Base-by-base conservation (phyloP, 768 basidiomycete genomes). In the Mycena belliarum region DNA sequence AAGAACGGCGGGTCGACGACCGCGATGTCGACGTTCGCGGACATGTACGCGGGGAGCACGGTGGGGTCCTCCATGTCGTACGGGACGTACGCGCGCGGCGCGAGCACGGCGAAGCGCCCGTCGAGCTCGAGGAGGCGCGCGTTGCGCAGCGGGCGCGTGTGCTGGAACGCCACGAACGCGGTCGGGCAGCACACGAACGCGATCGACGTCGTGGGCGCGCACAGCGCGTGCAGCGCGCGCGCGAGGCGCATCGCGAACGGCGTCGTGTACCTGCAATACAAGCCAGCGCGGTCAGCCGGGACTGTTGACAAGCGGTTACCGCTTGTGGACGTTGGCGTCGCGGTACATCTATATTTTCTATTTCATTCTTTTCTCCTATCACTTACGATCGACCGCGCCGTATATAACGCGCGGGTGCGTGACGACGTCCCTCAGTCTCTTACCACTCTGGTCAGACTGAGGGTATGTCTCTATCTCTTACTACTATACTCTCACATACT, bases 171-270 rank as follows among this genome's bases (percentile, higher is more conserved):
- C n/a, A 81, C 78, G 40, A 76, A 81, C 3, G 68, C 75, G 3
- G 79, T 81, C 21, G 79, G 79, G 60, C 76, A 77, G 66, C 76
- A 81, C 24, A 81, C 41, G 59, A 79, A 81, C 4, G 74, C 78
- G 24, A 81, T 67, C 21, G 67, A 71, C 1, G 76, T 70, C 3
- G 66, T 52, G 16, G 69, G 65, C 12, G 65, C 66, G 60, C 73
- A 76, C 1, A 79, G 60, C 3, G 64, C 52, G 43, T 74, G 70
- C 7, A 79, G 38, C 25, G 60, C 51, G 29, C 66, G 62, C 4
- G 77, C 76, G 8, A 79, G 68, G 20, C 65, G 69, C 44, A 72
- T 72, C 8, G 79, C 76, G 57, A 75, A 79, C 20, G 68, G 46
- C 5, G 76, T 76, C 14, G 73, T 69, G 56, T 81, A 80, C 78